Conservation (phyloP, 2,329 filamentous ascomycete species). For the Ilyonectria sp. region DNA sequence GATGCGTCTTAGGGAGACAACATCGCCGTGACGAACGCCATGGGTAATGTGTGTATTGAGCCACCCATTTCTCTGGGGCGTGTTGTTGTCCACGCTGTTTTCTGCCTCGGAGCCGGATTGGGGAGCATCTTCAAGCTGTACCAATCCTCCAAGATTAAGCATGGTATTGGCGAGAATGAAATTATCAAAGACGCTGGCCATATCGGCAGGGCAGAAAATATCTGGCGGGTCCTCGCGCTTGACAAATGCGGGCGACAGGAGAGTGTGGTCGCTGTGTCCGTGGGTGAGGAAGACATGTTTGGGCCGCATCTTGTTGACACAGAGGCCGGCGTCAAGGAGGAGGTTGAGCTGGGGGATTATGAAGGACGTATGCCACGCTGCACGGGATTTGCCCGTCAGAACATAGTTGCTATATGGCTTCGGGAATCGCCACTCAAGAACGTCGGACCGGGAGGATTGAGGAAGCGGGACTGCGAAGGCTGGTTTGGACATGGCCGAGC, state of each 20-base stretch:
- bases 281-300: conserved; percentile 67
- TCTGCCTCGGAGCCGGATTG: conserved; percentile 2
- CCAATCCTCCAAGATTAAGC: conserved; percentile 59
- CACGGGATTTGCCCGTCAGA: conserved; percentile 63
- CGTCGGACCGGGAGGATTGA: conserved; percentile 59
- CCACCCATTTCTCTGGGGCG: conserved; percentile 40
- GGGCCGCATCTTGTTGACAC: conserved; percentile 61
- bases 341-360: conserved; percentile 65
- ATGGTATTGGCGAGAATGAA: conserved; percentile 59
- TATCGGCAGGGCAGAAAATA: conserved; percentile 60
- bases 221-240: conserved; percentile 62
- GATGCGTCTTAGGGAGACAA: conserved; percentile 53
- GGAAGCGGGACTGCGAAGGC: conserved; percentile 62
- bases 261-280: conserved; percentile 64
- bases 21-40: conserved; percentile 54
- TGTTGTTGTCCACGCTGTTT: conserved; percentile 34
- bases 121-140: conserved; percentile 49
- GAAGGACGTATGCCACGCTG: conserved; percentile 68
- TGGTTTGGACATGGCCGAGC: conserved; percentile 19
- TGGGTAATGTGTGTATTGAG: conserved; percentile 59
- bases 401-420: conserved; percentile 58
- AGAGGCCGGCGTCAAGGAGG: conserved; percentile 64
- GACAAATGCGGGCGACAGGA: conserved; percentile 60
- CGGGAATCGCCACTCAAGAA: conserved; percentile 63
- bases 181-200: conserved; percentile 56